phyloP scores from a whole-genome alignment of 2,329 filamentous ascomycete genomes.

The Penicillium sp. region DNA sequence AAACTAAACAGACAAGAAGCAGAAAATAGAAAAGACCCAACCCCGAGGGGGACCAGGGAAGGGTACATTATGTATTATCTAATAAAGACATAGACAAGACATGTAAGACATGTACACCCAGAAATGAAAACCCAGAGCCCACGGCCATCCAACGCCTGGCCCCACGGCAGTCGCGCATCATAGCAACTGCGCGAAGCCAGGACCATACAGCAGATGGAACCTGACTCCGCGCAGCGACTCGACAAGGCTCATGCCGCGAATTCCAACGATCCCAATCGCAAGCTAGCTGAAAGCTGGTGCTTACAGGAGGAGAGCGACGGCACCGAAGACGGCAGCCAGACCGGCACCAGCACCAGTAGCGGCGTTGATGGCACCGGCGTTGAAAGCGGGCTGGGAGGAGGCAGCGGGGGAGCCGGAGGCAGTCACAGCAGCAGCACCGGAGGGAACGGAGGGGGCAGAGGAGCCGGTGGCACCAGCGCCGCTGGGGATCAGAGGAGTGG shows the following conservation, averaged over 20 bases:
- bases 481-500: slow-evolving; percentile 23
- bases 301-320: slow-evolving; percentile 50
- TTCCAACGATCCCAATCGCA: slow-evolving; percentile 3
- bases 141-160: slow-evolving; percentile 10
- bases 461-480: slow-evolving; percentile 11
- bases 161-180: neutral
- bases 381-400: slow-evolving; percentile 35
- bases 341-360: slow-evolving; percentile 49
- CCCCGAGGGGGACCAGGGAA: neutral
- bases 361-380: slow-evolving; percentile 52
- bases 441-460: slow-evolving; percentile 4
- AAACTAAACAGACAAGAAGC: slow-evolving; percentile 10
- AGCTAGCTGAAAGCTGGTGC: slow-evolving; percentile 4
- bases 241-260: neutral
- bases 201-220: neutral
- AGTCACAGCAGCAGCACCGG: neutral
- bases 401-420: slow-evolving; percentile 22
- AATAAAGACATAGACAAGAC: slow-evolving; percentile 13
- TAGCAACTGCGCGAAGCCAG: neutral
- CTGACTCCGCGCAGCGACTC: neutral
- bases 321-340: slow-evolving; percentile 53
- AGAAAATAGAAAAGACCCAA: slow-evolving; percentile 12
- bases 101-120: slow-evolving; percentile 21
- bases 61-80: slow-evolving; percentile 44
- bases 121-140: slow-evolving; percentile 4